These are phyloP conservation scores for Mycena crocata DNA, from an alignment of 768 basidiomycete species.

Conservation along the genomic window DNA sequence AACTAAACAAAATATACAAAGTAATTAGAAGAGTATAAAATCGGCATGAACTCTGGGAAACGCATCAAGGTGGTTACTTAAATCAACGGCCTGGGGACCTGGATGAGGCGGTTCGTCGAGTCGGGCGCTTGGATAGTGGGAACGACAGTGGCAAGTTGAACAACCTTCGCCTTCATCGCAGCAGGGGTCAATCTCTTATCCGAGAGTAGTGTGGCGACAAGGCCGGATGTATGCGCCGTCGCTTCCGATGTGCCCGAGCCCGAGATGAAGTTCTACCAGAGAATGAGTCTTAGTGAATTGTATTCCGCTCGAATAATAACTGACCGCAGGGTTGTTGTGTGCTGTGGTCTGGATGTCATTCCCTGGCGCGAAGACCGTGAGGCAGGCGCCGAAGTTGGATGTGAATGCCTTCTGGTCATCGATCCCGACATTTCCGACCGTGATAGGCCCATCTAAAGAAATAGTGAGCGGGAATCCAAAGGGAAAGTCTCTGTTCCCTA, in stretches of 20 bases:
- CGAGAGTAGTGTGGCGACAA: background rate
- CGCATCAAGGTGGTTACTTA: too few relatives aligned
- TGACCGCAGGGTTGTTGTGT: background rate
- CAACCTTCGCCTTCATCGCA: background rate
- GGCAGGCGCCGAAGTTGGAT: background rate
- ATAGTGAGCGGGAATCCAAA: background rate
- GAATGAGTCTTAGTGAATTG: background rate
- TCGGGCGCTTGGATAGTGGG: background rate
- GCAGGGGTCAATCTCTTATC: background rate
- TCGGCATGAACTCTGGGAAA: too few relatives aligned
- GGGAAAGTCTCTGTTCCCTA: background rate
- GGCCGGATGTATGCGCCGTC: background rate
- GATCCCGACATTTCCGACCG: background rate
- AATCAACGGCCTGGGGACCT: too few relatives aligned
- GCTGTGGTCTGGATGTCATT: background rate
- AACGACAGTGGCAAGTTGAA: background rate
- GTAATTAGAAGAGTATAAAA: too few relatives aligned
- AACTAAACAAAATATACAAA: too few relatives aligned
- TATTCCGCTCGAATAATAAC: background rate
- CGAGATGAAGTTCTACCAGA: background rate
- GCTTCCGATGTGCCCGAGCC: background rate
- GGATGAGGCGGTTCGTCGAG: background rate
- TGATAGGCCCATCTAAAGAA: background rate
- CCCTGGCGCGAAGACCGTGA: background rate
- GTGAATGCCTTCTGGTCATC: background rate